Percentiles rank a stretch among this genome's conserved stretches.
These are phyloP conservation scores for Calocera viscosa DNA, from an alignment of 768 basidiomycete genomes.

Conservation along the genomic window DNA sequence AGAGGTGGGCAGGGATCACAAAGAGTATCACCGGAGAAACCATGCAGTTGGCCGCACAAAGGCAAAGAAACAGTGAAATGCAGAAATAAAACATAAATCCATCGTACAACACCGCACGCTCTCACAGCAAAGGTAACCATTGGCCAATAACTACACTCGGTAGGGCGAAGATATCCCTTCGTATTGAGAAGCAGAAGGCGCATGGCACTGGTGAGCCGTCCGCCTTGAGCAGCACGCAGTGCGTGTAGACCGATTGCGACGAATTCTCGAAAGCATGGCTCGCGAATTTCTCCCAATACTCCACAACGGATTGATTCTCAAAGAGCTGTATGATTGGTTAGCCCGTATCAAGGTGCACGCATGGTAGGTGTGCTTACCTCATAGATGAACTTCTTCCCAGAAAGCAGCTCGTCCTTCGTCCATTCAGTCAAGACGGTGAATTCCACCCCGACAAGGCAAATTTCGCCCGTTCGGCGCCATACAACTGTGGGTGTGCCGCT, in stretches of 20 bases:
- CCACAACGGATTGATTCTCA: constrained; percentile 88
- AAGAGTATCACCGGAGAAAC: no score
- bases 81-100: no score
- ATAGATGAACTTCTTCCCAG: constrained; percentile 41
- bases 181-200: constrained; percentile 91
- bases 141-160: constrained; percentile 84
- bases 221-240: constrained; percentile 79
- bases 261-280: constrained; percentile 96
- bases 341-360: not conserved
- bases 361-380: constrained; percentile 24
- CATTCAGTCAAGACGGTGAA: constrained; percentile 91
- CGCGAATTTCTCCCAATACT: constrained; percentile 95
- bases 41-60: no score
- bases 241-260: constrained; percentile 86
- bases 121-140: constrained; percentile 56
- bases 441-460: constrained; percentile 91
- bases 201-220: constrained; percentile 74
- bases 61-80: no score
- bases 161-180: constrained; percentile 81
- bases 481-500: constrained; percentile 95
- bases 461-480: constrained; percentile 96
- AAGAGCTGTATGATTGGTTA: constrained; percentile 49
- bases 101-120: no score
- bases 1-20: no score
- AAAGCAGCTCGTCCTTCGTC: constrained; percentile 68